A percentile compares a stretch with the other conserved stretches of the same genome.
Conservation (phyloP, 2,329 filamentous ascomycete genomes). For the Fusarium mundagurra region DNA sequence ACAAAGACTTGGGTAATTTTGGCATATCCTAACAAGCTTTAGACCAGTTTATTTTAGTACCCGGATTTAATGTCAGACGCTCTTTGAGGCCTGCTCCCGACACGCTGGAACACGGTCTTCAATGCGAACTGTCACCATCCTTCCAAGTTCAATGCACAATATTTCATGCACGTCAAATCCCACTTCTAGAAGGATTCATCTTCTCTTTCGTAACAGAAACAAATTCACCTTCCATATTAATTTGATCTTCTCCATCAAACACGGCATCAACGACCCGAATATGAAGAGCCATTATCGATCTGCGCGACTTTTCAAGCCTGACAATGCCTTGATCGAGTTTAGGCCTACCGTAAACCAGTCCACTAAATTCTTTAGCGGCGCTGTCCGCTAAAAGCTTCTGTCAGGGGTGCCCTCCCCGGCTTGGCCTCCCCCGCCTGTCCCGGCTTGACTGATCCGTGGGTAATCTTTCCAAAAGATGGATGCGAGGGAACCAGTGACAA, state of each 20-base stretch:
- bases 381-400: neutral
- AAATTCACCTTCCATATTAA: neutral
- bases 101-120: neutral
- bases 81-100: neutral
- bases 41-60: neutral
- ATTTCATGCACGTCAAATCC: neutral
- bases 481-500: neutral
- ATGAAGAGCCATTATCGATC: neutral
- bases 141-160: neutral
- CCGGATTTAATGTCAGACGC: neutral
- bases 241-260: neutral
- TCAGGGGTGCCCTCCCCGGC: neutral
- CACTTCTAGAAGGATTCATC: neutral
- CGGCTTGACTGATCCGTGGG: neutral
- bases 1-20: too few relatives aligned
- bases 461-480: neutral
- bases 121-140: neutral
- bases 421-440: neutral
- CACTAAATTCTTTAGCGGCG: constrained; percentile 5
- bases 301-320: neutral
- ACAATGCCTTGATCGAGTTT: constrained; percentile 22
- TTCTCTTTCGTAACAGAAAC: neutral
- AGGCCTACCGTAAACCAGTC: constrained; percentile 9
- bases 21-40: rapidly evolving
- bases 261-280: neutral